These are phyloP conservation scores for Mycena olivaceomarginata DNA, from an alignment of 768 basidiomycete species.

Conservation along the genomic window DNA sequence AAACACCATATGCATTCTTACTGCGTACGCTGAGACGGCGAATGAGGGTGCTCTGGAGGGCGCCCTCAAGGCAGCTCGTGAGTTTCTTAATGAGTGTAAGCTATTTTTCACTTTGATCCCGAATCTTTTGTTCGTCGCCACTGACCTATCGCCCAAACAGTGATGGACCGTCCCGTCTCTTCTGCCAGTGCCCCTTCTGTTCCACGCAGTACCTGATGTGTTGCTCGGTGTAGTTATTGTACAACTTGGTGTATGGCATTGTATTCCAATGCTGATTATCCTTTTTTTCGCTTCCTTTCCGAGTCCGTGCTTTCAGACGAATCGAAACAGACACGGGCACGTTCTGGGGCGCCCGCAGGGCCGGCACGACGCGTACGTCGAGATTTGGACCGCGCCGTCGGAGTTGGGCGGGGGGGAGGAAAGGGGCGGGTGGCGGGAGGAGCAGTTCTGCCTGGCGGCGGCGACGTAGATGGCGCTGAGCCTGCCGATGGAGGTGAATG, in stretches of 20 bases:
- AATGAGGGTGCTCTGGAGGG: constrained; percentile 9
- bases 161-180: constrained; percentile 7
- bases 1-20: not conserved
- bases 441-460: constrained; percentile 78
- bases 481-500: constrained; percentile 65
- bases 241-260: not conserved
- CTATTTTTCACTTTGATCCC: constrained; percentile 23
- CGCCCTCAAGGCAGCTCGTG: constrained; percentile 2
- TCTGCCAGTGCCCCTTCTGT: constrained; percentile 28
- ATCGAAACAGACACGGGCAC: too few species aligned
- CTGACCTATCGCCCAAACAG: too few species aligned
- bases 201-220: constrained; percentile 26
- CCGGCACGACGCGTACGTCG: constrained; percentile 75
- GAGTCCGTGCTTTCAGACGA: not conserved
- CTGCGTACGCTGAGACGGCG: too few species aligned
- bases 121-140: too few species aligned
- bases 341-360: constrained; percentile 72
- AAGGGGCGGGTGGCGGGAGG: constrained; percentile 72
- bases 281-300: constrained; percentile 5
- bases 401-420: constrained; percentile 68
- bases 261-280: not conserved
- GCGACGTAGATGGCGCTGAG: constrained; percentile 78
- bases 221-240: constrained; percentile 1
- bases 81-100: constrained; percentile 11
- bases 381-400: constrained; percentile 81